phyloP scores from a whole-genome alignment of 192 early-diverging fungal genomes.

The Coemansia sp. region DNA sequence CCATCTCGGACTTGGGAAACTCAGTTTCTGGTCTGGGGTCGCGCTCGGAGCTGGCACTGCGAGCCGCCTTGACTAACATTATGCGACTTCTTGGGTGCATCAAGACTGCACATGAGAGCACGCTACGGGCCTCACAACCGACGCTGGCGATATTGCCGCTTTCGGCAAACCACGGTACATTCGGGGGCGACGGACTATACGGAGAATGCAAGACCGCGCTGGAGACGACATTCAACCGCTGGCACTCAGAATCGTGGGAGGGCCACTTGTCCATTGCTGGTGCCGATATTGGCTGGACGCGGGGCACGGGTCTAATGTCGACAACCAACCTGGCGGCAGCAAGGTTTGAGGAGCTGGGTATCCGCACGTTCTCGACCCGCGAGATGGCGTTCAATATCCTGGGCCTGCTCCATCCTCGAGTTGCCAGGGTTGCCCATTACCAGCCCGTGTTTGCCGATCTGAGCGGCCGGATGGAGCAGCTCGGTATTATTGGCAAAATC shows the following conservation, averaged over 20 bases:
- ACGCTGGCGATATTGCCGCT: slow-evolving; percentile 80
- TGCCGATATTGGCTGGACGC: slow-evolving; percentile 92
- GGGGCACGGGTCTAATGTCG: slow-evolving; percentile 91
- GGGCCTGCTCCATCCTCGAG: slow-evolving; percentile 75
- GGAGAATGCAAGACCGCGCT: slow-evolving; percentile 87
- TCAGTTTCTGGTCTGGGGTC: slow-evolving; percentile 77
- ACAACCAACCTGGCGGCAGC: slow-evolving; percentile 80
- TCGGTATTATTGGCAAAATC: slow-evolving; percentile 33
- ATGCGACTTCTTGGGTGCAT: slow-evolving; percentile 77
- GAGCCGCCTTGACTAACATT: slow-evolving; percentile 90
- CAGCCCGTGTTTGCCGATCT: slow-evolving; percentile 87
- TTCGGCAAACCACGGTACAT: slow-evolving; percentile 93
- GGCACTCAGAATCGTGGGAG: slow-evolving; percentile 85
- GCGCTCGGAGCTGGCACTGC: slow-evolving; percentile 81
- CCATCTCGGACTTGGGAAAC: slow-evolving; percentile 78
- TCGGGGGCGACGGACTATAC: slow-evolving; percentile 90
- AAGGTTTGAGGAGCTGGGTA: slow-evolving; percentile 76
- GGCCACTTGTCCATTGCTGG: slow-evolving; percentile 81
- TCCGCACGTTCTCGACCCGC: slow-evolving; percentile 80
- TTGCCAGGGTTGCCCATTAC: slow-evolving; percentile 61
- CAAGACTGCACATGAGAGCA: slow-evolving; percentile 72
- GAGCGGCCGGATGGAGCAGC: slow-evolving; percentile 72
- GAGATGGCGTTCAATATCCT: slow-evolving; percentile 95
- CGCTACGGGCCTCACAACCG: slow-evolving; percentile 66
- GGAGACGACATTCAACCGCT: slow-evolving; percentile 85